A percentile compares a stretch with the other conserved stretches of the same genome.
phyloP scores from a whole-genome alignment of 2,329 filamentous ascomycete species.

The Aureobasidium sp. region DNA sequence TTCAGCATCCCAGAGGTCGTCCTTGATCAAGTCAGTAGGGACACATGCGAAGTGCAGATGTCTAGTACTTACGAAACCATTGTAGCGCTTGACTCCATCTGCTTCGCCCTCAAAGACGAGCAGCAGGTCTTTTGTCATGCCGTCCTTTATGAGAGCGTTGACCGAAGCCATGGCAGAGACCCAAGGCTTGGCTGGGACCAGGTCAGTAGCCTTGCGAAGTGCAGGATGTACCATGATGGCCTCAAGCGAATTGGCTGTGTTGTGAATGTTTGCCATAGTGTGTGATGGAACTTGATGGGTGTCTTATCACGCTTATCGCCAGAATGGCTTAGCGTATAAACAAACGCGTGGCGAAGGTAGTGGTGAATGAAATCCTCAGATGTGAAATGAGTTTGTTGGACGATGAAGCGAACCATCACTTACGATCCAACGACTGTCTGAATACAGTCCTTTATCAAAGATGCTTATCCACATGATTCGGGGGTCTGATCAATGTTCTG shows the following conservation, averaged over 20 bases:
- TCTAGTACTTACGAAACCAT: neutral
- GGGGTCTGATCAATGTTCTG: neutral
- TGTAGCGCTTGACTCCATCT: neutral
- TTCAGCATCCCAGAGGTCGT: neutral
- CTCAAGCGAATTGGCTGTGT: neutral
- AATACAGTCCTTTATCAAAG: neutral
- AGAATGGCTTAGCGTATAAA: neutral
- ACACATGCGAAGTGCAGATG: neutral
- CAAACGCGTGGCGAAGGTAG: neutral
- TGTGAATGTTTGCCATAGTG: neutral
- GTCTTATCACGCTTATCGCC: neutral
- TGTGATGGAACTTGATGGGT: neutral
- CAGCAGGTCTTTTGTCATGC: neutral
- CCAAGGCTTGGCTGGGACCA: neutral
- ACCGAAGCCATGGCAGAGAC: neutral
- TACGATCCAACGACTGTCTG: neutral
- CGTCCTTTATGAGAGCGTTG: neutral
- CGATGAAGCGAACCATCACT: neutral
- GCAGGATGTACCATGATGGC: constrained; percentile 1
- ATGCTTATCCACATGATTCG: neutral
- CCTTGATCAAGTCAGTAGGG: neutral
- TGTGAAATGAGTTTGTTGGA: neutral
- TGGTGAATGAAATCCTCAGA: neutral
- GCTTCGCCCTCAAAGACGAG: constrained; percentile 2
- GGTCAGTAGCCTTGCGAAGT: neutral